Evolutionary conservation across 2,329 filamentous ascomycete genomes (phyloP), one percentile per base, ranked within the genome.

Genomic region (Microcyclospora tardicrescens): DNA sequence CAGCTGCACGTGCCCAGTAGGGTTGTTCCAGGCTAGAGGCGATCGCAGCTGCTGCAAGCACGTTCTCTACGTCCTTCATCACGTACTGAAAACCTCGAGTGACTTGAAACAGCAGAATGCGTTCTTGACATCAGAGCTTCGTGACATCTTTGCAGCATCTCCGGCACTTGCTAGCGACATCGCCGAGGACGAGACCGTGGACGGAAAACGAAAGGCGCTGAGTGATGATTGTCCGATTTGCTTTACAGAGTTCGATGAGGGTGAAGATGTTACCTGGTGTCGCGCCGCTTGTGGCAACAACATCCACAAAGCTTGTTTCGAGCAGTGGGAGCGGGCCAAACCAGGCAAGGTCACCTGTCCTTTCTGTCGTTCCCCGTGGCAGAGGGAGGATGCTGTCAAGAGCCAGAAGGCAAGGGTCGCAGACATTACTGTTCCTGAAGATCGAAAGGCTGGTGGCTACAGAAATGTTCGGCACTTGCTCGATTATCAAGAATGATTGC

Each of bases 161-260:
- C 67, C 73, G 0, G 57, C 68, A 2, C 67, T 68, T 2, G 66
- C 66, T 3, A 57, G 63, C 14, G 61, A 48, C 15, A 36, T 45
- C 12, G 35, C 42, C 13, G 36, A 43, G 9, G 43, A 28, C 10
- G 58, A 63, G 9, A 57, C 61, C 6, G 55, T 57, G 8, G 54
- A 65, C 19, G 65, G 68, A 13, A 70, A 70, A 13, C 69, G 73
- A 41, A 79, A 77, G 49, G 61, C 71, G 1, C 56, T 77, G 28
- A 71, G 77, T 37, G 75, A 73, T 15, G 73, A 78, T 43, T 80
- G 76, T 48, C 72, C 74, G 0, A 73, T 79, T 44, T 79, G 76
- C 55, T 74, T 72, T 52, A 70, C 68, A 59, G 68, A 73, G 36
- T 67, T 75, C 37, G 61, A 68, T 16, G 53, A 64, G 1, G 60